phyloP scores from a whole-genome alignment of 176 grass and related monocot species.

The Alopecurus myosuroides region DNA sequence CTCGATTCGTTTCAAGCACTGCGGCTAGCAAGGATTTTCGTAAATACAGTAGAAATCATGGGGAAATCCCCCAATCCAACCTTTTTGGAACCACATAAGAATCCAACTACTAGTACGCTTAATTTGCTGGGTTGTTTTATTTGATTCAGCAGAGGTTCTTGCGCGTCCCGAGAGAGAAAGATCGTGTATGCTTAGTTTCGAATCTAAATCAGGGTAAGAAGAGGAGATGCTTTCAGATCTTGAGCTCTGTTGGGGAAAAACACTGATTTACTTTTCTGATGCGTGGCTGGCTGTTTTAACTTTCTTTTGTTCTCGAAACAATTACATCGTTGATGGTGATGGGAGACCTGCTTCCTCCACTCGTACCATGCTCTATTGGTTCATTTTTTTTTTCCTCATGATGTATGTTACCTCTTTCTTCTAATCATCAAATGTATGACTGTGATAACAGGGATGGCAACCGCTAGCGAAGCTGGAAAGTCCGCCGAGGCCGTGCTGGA shows the following conservation, averaged over 20 bases:
- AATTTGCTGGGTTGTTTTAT: background rate
- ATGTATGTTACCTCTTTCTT: background rate
- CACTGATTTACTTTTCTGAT: background rate
- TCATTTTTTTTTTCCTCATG: background rate
- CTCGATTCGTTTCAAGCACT: background rate
- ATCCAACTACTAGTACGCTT: background rate
- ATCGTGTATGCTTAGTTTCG: background rate
- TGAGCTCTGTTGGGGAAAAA: background rate
- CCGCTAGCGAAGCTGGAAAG: slow-evolving; percentile 34
- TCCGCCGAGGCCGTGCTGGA: slow-evolving; percentile 59
- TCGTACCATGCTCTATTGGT: background rate
- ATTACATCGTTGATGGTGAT: background rate
- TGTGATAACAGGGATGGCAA: slow-evolving; percentile 43
- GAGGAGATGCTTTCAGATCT: background rate
- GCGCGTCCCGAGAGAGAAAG: background rate
- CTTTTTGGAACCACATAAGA: background rate
- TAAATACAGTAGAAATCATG: background rate
- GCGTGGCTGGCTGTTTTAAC: background rate
- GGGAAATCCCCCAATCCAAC: background rate
- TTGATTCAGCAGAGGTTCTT: background rate
- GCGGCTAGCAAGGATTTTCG: background rate
- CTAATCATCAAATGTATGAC: background rate
- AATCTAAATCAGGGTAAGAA: background rate
- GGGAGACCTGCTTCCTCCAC: background rate
- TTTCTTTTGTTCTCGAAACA: background rate